Conservation (phyloP, 1,139 yeast genomes). For the Hansenula lynferdii region DNA sequence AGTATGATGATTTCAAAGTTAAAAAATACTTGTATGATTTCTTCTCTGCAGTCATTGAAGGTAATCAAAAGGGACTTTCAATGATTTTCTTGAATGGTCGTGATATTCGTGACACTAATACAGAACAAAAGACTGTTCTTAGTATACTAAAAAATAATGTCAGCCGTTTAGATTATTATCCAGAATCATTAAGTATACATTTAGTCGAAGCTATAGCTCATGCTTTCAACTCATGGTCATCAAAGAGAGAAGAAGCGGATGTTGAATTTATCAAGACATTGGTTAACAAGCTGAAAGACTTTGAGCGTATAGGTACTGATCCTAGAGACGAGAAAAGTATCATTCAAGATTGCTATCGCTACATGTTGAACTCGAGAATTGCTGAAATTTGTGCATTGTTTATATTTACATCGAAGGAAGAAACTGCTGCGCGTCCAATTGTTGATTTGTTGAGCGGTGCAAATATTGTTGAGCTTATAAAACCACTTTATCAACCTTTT, state of each 20-base stretch:
- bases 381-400: slow-evolving; percentile 73
- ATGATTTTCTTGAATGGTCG: slow-evolving; percentile 73
- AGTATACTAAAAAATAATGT: slow-evolving; percentile 57
- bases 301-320: slow-evolving; percentile 18
- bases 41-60: slow-evolving; percentile 69
- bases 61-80: slow-evolving; percentile 83
- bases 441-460: slow-evolving; percentile 37
- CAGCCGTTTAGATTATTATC: slow-evolving; percentile 45
- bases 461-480: slow-evolving; percentile 31
- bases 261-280: slow-evolving; percentile 46
- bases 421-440: slow-evolving; percentile 37
- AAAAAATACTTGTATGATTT: slow-evolving; percentile 63
- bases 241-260: slow-evolving; percentile 48
- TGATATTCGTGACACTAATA: slow-evolving; percentile 36
- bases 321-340: slow-evolving; percentile 21
- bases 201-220: slow-evolving; percentile 60
- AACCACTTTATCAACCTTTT: slow-evolving; percentile 29
- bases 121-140: slow-evolving; percentile 36
- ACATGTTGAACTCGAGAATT: slow-evolving; percentile 58
- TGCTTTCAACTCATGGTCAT: slow-evolving; percentile 67
- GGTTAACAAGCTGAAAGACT: slow-evolving; percentile 31
- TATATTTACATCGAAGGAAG: slow-evolving; percentile 53
- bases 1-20: slow-evolving; percentile 51
- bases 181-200: slow-evolving; percentile 45
- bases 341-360: slow-evolving; percentile 48